Conservation (phyloP, 768 basidiomycete genomes). For the Gymnopilus dilepis region DNA sequence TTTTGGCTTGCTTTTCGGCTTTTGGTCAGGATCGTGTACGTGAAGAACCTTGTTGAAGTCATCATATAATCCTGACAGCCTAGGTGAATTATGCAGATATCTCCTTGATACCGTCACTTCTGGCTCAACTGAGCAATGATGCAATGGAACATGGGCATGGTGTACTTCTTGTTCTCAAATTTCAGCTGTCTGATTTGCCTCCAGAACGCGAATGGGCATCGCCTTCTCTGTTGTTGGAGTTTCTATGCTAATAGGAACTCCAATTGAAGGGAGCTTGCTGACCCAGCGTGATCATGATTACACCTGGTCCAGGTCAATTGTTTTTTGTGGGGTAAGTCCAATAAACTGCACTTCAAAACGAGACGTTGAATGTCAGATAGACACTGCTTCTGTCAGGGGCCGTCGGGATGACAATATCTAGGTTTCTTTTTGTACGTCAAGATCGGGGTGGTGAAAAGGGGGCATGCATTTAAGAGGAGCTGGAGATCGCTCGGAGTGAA, state of each 20-base stretch:
- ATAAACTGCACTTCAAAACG: neutral
- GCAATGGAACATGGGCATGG: conserved; percentile 43
- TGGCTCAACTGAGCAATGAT: conserved; percentile 41
- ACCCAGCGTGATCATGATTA: conserved; percentile 27
- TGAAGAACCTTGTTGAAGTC: conserved; percentile 18
- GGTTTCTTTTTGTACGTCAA: conserved; percentile 31
- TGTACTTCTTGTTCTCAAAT: neutral
- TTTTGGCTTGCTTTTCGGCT: conserved; percentile 56
- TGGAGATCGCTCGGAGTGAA: no score
- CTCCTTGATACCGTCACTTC: conserved; percentile 45
- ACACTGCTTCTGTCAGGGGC: conserved; percentile 33
- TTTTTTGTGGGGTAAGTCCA: conserved; percentile 46
- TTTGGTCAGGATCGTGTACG: conserved; percentile 59
- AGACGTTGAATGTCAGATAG: conserved; percentile 18
- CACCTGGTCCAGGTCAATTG: conserved; percentile 43
- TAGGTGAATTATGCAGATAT: conserved; percentile 34
- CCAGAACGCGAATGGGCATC: conserved; percentile 54
- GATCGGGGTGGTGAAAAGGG: conserved; percentile 16
- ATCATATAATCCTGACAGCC: neutral
- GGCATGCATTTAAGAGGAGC: no score
- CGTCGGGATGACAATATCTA: conserved; percentile 34
- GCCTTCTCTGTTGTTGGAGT: conserved; percentile 52
- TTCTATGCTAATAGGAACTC: conserved; percentile 52
- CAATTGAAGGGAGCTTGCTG: conserved; percentile 53
- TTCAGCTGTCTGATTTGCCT: neutral